phyloP scores from a whole-genome alignment of 2,329 filamentous ascomycete genomes.

The Fusarium transvaalense region DNA sequence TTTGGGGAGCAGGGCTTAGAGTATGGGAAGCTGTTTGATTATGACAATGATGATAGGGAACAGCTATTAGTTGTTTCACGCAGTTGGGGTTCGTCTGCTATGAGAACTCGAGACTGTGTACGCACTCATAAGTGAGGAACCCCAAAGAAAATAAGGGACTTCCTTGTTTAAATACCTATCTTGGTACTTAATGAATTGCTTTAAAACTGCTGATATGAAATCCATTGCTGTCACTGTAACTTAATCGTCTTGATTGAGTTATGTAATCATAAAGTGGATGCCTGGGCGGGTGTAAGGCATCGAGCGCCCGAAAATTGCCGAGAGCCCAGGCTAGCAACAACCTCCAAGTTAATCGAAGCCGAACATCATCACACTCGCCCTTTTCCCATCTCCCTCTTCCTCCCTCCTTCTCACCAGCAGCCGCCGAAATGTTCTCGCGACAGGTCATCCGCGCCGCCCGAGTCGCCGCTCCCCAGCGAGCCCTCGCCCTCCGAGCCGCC shows the following conservation, averaged over 20 bases:
- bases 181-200: neutral
- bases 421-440: slow-evolving; percentile 68
- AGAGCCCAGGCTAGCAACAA: slow-evolving; percentile 50
- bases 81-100: neutral
- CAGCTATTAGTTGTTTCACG: slow-evolving; percentile 19
- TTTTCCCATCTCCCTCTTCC: slow-evolving; percentile 32
- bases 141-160: neutral
- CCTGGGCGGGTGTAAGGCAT: slow-evolving; percentile 56
- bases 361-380: slow-evolving; percentile 40
- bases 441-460: slow-evolving; percentile 69
- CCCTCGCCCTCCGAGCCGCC: slow-evolving; percentile 58
- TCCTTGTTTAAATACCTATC: neutral
- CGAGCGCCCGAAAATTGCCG: slow-evolving; percentile 59
- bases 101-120: neutral
- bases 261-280: slow-evolving; percentile 54
- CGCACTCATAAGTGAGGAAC: neutral
- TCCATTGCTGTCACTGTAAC: neutral
- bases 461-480: slow-evolving; percentile 71
- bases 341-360: slow-evolving; percentile 51
- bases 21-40: slow-evolving; percentile 34
- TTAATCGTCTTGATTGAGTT: slow-evolving; percentile 28
- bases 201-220: neutral
- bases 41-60: slow-evolving; percentile 39
- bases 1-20: slow-evolving; percentile 19
- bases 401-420: slow-evolving; percentile 24